A percentile compares a stretch with the other conserved stretches of the same genome.
These are phyloP conservation scores for Neohortaea acidophila DNA, from an alignment of 495 filamentous ascomycete species.

Conservation along the genomic window DNA sequence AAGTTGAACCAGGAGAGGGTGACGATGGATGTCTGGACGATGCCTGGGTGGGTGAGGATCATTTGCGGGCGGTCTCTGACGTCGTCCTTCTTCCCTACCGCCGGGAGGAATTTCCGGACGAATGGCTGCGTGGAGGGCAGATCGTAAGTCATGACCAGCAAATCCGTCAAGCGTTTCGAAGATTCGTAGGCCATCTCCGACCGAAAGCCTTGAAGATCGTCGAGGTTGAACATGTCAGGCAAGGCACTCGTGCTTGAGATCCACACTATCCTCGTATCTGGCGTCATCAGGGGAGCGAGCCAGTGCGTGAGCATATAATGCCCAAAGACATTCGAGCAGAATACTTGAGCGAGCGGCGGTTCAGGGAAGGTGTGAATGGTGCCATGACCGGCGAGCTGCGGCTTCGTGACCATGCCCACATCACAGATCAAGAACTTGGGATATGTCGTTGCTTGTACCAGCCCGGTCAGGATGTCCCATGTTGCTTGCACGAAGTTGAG, in stretches of 20 bases:
- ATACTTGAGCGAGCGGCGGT: conserved; percentile 58
- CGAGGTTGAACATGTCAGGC: conserved; percentile 36
- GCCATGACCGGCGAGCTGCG: conserved; percentile 13
- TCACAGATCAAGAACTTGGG: conserved; percentile 49
- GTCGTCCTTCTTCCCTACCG: conserved; percentile 1
- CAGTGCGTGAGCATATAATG: conserved; percentile 83
- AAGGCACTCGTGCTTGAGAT: conserved; percentile 62
- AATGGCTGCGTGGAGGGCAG: conserved; percentile 47
- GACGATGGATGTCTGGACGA: conserved; percentile 67
- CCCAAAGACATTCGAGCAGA: conserved; percentile 84
- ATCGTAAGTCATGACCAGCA: conserved; percentile 59
- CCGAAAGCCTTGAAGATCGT: conserved; percentile 63
- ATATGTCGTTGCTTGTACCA: conserved; percentile 56
- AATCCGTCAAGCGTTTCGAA: conserved; percentile 71
- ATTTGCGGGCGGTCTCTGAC: conserved; percentile 36
- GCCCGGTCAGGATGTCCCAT: conserved; percentile 46
- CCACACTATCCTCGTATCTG: conserved; percentile 57
- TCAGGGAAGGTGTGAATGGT: conserved; percentile 24
- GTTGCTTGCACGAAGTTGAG: conserved; percentile 53
- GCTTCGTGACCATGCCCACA: conserved; percentile 11
- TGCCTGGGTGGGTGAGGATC: conserved; percentile 74
- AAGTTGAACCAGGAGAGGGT: conserved; percentile 50
- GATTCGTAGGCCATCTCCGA: conserved; percentile 57
- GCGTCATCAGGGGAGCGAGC: conserved; percentile 51
- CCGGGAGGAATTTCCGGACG: conserved; percentile 35